These are phyloP conservation scores for Ceratobasidium sp. DNA, from an alignment of 1,284 basidiomycete genomes.

Conservation along the genomic window DNA sequence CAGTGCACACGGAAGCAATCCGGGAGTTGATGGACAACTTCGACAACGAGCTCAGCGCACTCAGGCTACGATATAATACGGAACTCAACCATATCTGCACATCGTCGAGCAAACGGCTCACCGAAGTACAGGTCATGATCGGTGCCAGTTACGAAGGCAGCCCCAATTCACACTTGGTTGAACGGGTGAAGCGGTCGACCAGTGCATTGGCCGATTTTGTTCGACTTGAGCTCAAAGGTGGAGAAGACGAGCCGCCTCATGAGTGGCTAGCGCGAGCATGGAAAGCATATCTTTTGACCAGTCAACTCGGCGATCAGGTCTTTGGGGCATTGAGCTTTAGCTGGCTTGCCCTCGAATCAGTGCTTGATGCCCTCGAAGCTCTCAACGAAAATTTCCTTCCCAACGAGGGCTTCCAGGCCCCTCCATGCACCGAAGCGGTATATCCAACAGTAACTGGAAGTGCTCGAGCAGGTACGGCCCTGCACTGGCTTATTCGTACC, in stretches of 20 bases:
- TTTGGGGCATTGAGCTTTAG: constrained; percentile 68
- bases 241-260: neutral
- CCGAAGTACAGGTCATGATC: constrained; percentile 37
- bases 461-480: no score
- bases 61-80: constrained; percentile 17
- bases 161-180: constrained; percentile 19
- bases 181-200: constrained; percentile 30
- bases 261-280: constrained; percentile 36
- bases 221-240: constrained; percentile 17
- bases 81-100: constrained; percentile 39
- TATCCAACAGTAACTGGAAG: no score
- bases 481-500: no score
- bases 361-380: constrained; percentile 52
- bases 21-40: no score
- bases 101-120: constrained; percentile 18
- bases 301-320: constrained; percentile 43
- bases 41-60: neutral
- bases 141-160: constrained; percentile 32
- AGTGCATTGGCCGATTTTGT: constrained; percentile 1
- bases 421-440: no score
- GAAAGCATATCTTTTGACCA: constrained; percentile 12
- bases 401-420: no score
- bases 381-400: constrained; percentile 33
- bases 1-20: neutral
- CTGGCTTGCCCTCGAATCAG: constrained; percentile 62